phyloP scores from a whole-genome alignment of 129 eudicot species.

The Scalesia atractyloides region DNA sequence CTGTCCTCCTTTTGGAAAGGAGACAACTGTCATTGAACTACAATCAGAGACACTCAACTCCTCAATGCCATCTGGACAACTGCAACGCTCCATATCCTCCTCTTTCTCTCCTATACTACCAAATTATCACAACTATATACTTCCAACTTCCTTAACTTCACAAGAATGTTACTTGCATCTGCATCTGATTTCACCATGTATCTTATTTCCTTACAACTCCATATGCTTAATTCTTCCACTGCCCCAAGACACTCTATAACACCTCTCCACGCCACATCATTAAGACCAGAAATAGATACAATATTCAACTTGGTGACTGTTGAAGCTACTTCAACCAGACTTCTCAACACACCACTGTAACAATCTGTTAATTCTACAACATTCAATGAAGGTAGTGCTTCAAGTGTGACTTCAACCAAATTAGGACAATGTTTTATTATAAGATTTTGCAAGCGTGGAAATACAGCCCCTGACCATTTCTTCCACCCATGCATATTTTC shows the following conservation, averaged over 20 bases:
- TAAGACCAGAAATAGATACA: background rate
- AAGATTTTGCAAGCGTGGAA: too few species aligned
- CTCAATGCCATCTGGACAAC: background rate
- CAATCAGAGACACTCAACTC: background rate
- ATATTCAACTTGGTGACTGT: background rate
- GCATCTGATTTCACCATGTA: background rate
- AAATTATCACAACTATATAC: background rate
- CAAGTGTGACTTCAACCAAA: too few species aligned
- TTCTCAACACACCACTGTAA: background rate
- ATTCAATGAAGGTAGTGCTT: background rate
- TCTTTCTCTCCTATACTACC: background rate
- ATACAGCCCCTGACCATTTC: too few species aligned
- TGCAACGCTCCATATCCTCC: background rate
- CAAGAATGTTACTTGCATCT: background rate
- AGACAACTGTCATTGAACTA: too few species aligned
- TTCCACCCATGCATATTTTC: too few species aligned
- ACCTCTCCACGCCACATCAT: background rate
- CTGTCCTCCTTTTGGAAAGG: background rate
- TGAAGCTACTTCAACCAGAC: slow-evolving; percentile 4
- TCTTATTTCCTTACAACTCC: background rate
- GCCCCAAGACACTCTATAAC: background rate
- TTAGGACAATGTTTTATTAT: too few species aligned
- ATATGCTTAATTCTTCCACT: background rate
- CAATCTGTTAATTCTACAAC: background rate
- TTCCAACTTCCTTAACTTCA: background rate